Conservation (phyloP, 441 rosid species). For the Pelargonium cotyledonis region DNA sequence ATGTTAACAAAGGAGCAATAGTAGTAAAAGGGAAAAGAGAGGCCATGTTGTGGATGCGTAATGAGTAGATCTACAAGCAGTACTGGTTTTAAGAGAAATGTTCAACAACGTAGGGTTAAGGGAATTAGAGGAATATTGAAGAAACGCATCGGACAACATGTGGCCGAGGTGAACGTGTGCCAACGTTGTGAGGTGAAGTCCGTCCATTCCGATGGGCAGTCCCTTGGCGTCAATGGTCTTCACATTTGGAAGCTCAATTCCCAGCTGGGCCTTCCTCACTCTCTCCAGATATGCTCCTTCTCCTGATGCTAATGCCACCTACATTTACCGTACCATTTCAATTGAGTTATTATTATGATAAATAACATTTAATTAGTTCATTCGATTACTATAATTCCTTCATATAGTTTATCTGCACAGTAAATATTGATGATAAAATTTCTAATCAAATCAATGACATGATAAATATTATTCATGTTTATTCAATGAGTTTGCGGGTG, state of each 20-base stretch:
- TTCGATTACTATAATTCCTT: too few species aligned
- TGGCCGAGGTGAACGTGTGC: constrained; percentile 33
- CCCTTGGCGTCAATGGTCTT: constrained; percentile 35
- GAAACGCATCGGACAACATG: constrained; percentile 26
- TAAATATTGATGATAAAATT: too few species aligned
- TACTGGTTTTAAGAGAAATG: neutral
- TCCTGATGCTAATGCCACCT: constrained; percentile 22
- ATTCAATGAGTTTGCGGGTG: too few species aligned
- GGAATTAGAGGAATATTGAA: constrained; percentile 9
- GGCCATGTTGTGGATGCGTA: too few species aligned
- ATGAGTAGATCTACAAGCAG: too few species aligned
- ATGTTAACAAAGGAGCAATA: too few species aligned
- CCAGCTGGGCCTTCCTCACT: constrained; percentile 20
- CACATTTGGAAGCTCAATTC: constrained; percentile 25
- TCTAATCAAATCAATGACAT: too few species aligned
- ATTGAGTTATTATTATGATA: too few species aligned
- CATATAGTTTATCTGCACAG: too few species aligned
- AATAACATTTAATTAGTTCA: too few species aligned
- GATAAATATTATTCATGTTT: too few species aligned
- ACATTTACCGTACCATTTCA: neutral
- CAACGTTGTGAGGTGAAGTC: constrained; percentile 33
- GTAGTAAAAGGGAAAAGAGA: too few species aligned
- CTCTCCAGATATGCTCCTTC: constrained; percentile 14
- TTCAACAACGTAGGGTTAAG: neutral
- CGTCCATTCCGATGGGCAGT: constrained; percentile 25